A percentile compares a stretch with the other conserved stretches of the same genome.
These are phyloP conservation scores for Chamaecrista fasciculata DNA, from an alignment of 306 rosid genomes.

Conservation along the genomic window DNA sequence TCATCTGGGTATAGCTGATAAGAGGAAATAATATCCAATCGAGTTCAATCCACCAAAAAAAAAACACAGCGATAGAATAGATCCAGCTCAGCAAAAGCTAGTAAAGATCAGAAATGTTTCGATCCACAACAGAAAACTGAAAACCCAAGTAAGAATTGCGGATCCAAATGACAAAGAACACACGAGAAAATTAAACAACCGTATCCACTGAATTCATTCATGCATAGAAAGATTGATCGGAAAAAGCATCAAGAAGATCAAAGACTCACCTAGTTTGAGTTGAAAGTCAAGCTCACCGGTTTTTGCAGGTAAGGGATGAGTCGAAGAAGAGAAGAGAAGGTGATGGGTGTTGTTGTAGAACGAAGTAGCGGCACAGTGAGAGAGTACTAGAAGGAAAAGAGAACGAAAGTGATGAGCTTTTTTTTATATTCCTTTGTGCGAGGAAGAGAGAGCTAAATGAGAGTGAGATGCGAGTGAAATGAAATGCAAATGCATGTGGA, in stretches of 20 bases:
- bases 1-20: background rate
- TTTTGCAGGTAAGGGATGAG: background rate
- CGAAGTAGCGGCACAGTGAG: constrained; percentile 24
- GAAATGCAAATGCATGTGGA: constrained; percentile 41
- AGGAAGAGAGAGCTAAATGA: constrained; percentile 29
- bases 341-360: too few relatives aligned
- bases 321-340: too few relatives aligned
- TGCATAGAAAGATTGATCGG: background rate
- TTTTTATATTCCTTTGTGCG: constrained; percentile 32
- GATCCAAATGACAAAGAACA: constrained; percentile 18
- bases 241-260: background rate
- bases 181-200: background rate
- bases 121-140: constrained; percentile 15
- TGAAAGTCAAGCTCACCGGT: background rate
- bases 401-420: constrained; percentile 15
- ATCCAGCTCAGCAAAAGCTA: constrained; percentile 34
- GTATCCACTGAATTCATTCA: background rate
- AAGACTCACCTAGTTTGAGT: constrained; percentile 30
- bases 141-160: background rate
- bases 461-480: constrained; percentile 14
- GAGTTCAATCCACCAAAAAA: background rate
- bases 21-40: background rate
- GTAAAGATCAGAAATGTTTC: background rate
- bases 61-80: constrained; percentile 19
- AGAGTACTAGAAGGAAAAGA: background rate